Conservation (phyloP, 1,284 basidiomycete species). For the Apiotrichum gamsii region DNA sequence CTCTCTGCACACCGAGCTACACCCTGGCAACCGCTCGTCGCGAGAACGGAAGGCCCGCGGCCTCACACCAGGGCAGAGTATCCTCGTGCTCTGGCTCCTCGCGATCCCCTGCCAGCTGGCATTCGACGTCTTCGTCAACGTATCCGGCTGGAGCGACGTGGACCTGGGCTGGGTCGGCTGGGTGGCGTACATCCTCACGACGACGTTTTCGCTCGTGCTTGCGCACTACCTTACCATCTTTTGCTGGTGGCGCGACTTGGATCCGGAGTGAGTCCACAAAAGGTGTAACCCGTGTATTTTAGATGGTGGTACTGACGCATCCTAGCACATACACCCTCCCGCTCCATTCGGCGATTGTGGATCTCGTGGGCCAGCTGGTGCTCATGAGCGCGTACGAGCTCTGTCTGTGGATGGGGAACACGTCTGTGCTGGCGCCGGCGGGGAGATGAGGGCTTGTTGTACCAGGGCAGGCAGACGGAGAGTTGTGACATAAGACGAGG, state of each 20-base stretch:
- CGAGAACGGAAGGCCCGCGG: conserved; percentile 12
- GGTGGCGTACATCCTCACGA: conserved; percentile 64
- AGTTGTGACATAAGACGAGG: too few species aligned
- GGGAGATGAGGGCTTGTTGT: too few species aligned
- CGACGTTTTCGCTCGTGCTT: conserved; percentile 61
- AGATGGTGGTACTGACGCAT: not conserved
- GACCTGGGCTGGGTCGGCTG: conserved; percentile 61
- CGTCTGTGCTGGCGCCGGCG: conserved; percentile 6
- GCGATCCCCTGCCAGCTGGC: conserved; percentile 68
- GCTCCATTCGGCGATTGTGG: conserved; percentile 81
- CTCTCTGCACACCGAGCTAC: conserved; percentile 34
- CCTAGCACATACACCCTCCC: conserved; percentile 76
- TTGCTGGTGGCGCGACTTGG: conserved; percentile 73
- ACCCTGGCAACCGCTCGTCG: conserved; percentile 14
- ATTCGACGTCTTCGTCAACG: conserved; percentile 61
- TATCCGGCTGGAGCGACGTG: conserved; percentile 68
- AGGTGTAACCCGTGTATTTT: too few species aligned
- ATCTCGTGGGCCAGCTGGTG: conserved; percentile 81
- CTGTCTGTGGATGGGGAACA: conserved; percentile 28
- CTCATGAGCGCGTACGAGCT: conserved; percentile 53
- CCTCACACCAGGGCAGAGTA: conserved; percentile 34
- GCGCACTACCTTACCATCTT: conserved; percentile 66
- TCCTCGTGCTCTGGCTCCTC: conserved; percentile 60
- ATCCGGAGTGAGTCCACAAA: conserved; percentile 62
- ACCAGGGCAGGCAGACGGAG: too few species aligned